Conservation (phyloP, 306 rosid genomes). For the Trichosanthes cucumerina region DNA sequence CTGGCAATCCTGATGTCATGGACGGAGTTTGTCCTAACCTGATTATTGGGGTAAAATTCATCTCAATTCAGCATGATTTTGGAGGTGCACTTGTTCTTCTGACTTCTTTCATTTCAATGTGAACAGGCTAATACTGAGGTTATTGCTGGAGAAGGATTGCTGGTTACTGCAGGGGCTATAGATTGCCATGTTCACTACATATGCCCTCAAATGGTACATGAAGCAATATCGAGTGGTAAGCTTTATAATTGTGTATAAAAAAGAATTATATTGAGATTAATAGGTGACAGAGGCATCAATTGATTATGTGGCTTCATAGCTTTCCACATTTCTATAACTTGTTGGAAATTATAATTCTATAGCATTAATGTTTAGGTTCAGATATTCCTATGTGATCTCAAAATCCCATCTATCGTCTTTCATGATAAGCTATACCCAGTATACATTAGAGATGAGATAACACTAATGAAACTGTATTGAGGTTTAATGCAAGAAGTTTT, state of each 20-base stretch:
- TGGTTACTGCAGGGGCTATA: constrained; percentile 85
- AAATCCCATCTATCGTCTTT: not conserved
- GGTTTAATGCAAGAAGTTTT: constrained; percentile 35
- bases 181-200: constrained; percentile 93
- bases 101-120: constrained; percentile 10
- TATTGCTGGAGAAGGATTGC: constrained; percentile 76
- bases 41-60: constrained; percentile 62
- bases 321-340: not conserved
- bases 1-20: constrained; percentile 91
- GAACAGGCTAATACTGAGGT: constrained; percentile 82
- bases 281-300: not conserved
- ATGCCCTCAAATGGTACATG: constrained; percentile 80
- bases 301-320: not conserved
- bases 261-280: not conserved
- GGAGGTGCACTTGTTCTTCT: constrained; percentile 2
- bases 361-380: not conserved
- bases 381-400: not conserved
- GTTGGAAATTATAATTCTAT: not conserved
- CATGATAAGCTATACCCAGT: not conserved
- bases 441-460: not conserved
- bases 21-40: constrained; percentile 29
- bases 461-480: constrained; percentile 38
- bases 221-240: constrained; percentile 83
- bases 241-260: not conserved
- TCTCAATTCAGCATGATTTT: constrained; percentile 7